A percentile compares a stretch with the other conserved stretches of the same genome.
These are phyloP conservation scores for Mucor ambiguus DNA, from an alignment of 371 early-diverging fungal genomes.

Conservation along the genomic window DNA sequence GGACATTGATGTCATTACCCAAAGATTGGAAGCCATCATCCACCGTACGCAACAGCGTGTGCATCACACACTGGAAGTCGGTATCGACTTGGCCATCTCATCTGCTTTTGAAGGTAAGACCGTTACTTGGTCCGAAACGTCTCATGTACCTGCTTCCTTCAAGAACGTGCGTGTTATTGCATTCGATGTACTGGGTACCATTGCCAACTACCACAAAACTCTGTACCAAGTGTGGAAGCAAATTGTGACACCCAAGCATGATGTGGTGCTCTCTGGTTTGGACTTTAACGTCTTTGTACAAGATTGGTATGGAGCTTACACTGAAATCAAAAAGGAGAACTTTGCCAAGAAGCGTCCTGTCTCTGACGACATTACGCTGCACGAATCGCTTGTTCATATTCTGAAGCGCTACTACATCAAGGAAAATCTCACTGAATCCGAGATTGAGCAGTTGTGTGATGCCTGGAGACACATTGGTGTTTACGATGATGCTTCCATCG, in stretches of 20 bases:
- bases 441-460: slow-evolving; percentile 27
- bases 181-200: slow-evolving; percentile 42
- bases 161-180: slow-evolving; percentile 36
- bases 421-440: slow-evolving; percentile 21
- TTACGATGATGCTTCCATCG: slow-evolving; percentile 34
- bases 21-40: slow-evolving; percentile 22
- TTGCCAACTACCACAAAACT: slow-evolving; percentile 34
- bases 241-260: slow-evolving; percentile 28
- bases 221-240: slow-evolving; percentile 29
- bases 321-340: slow-evolving; percentile 26
- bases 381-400: slow-evolving; percentile 27
- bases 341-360: slow-evolving; percentile 14
- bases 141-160: slow-evolving; percentile 37
- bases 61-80: slow-evolving; percentile 33
- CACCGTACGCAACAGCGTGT: slow-evolving; percentile 36
- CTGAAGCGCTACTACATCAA: slow-evolving; percentile 32
- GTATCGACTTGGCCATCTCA: slow-evolving; percentile 32
- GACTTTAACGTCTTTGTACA: slow-evolving; percentile 29
- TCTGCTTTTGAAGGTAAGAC: slow-evolving; percentile 48
- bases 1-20: slow-evolving; percentile 24
- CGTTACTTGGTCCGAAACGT: slow-evolving; percentile 43
- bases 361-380: slow-evolving; percentile 31
- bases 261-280: slow-evolving; percentile 20
- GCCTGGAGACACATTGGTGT: slow-evolving; percentile 32
- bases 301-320: slow-evolving; percentile 34